These are phyloP conservation scores for Podila horticola DNA, from an alignment of 192 early-diverging fungal genomes.

Conservation along the genomic window DNA sequence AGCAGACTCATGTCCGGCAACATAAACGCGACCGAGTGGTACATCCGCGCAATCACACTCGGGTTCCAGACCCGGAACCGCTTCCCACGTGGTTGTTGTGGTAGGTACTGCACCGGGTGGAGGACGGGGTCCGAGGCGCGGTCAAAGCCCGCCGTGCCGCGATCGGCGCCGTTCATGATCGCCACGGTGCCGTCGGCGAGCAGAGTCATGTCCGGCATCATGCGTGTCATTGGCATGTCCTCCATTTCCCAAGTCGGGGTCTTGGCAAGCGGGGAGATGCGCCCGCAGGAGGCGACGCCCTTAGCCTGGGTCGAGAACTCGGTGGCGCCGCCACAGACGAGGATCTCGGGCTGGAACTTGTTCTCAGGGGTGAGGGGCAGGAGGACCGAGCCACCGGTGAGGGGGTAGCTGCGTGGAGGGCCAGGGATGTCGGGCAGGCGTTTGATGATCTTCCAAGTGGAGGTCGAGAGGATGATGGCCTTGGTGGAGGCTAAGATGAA, in stretches of 20 bases:
- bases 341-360: constrained; percentile 45
- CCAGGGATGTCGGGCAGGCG: constrained; percentile 61
- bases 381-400: constrained; percentile 59
- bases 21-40: constrained; percentile 53
- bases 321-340: constrained; percentile 51
- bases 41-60: constrained; percentile 55
- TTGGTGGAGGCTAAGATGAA: constrained; percentile 60
- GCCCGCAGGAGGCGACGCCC: constrained; percentile 49
- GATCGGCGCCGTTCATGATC: constrained; percentile 47
- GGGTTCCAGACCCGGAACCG: constrained; percentile 44
- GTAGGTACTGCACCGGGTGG: constrained; percentile 47
- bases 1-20: constrained; percentile 41
- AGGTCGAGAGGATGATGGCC: constrained; percentile 58
- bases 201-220: constrained; percentile 54
- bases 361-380: constrained; percentile 46
- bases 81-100: constrained; percentile 18
- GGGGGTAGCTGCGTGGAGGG: constrained; percentile 58
- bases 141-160: constrained; percentile 50
- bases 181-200: constrained; percentile 40
- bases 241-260: constrained; percentile 52
- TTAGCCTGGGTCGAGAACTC: constrained; percentile 29
- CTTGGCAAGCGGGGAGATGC: constrained; percentile 41
- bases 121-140: constrained; percentile 45
- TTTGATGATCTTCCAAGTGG: constrained; percentile 50
- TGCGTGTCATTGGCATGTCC: constrained; percentile 39